Conservation (phyloP, 257 asterid species). For the Oldenlandia corymbosa region DNA sequence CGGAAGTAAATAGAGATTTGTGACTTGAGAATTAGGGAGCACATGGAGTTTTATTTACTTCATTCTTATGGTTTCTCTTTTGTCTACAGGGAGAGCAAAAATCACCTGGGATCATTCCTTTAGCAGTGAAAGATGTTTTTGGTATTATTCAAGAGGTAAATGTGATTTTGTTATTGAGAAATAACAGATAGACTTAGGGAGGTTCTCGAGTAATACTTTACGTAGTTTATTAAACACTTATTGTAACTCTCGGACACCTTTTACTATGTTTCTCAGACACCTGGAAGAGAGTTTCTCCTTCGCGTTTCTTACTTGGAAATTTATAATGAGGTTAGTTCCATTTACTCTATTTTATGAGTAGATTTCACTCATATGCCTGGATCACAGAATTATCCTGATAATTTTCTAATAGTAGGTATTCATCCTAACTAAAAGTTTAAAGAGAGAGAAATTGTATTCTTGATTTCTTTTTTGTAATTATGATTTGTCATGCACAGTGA, state of each 20-base stretch:
- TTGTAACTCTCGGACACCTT: conserved; percentile 51
- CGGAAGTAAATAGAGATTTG: background rate
- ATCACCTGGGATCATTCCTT: conserved; percentile 82
- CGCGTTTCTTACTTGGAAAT: conserved; percentile 84
- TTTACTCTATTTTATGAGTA: background rate
- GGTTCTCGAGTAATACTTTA: background rate
- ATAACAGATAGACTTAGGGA: too few species aligned
- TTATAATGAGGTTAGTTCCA: conserved; percentile 66
- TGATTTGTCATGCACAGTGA: background rate
- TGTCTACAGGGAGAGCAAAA: conserved; percentile 77
- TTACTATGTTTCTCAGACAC: conserved; percentile 45
- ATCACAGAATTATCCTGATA: background rate
- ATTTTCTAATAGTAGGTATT: background rate
- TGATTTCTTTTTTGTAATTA: background rate
- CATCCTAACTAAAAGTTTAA: background rate
- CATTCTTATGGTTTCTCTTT: background rate
- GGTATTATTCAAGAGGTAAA: conserved; percentile 81
- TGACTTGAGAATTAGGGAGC: background rate
- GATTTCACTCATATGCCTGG: too few species aligned
- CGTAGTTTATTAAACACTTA: conserved; percentile 17
- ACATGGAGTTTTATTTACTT: background rate
- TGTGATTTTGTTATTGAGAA: conserved; percentile 8
- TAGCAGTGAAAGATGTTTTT: conserved; percentile 81
- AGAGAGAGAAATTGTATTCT: background rate
- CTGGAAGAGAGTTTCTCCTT: conserved; percentile 79